These are phyloP conservation scores for Colletotrichum sublineola DNA, from an alignment of 2,329 filamentous ascomycete species.

Conservation along the genomic window DNA sequence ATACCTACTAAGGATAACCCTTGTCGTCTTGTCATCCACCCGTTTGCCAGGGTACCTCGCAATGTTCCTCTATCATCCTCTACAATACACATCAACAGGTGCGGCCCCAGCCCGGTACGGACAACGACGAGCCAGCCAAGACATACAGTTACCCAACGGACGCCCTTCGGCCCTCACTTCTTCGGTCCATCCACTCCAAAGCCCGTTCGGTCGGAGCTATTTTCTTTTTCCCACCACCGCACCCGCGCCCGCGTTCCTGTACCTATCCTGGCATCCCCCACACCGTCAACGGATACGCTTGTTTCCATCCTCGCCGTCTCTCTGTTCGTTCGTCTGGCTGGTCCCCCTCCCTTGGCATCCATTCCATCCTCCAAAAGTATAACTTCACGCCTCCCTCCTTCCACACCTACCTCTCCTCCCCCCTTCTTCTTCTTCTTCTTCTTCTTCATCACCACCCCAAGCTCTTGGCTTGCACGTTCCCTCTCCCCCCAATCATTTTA, in stretches of 20 bases:
- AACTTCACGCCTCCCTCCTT: slow-evolving; percentile 38
- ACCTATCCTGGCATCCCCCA: slow-evolving; percentile 20
- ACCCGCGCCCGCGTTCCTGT: slow-evolving; percentile 11
- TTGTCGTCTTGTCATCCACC: too few relatives aligned
- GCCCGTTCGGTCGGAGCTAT: slow-evolving; percentile 41
- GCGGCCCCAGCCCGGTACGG: slow-evolving; percentile 30
- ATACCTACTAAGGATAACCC: too few relatives aligned
- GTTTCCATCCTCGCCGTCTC: not conserved
- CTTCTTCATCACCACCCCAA: slow-evolving; percentile 38
- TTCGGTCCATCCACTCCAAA: slow-evolving; percentile 36
- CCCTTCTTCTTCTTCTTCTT: slow-evolving; percentile 20
- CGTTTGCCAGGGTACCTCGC: not conserved
- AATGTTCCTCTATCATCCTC: not conserved
- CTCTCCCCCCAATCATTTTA: slow-evolving; percentile 8
- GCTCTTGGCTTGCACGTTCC: slow-evolving; percentile 38
- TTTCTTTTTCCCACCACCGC: slow-evolving; percentile 31
- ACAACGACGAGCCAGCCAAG: slow-evolving; percentile 24
- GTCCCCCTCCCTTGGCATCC: slow-evolving; percentile 33
- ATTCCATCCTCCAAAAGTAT: slow-evolving; percentile 28
- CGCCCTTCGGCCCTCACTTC: slow-evolving; percentile 39
- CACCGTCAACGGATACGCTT: not conserved
- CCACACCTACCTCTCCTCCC: not conserved
- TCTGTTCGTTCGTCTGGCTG: not conserved
- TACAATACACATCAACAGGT: slow-evolving; percentile 8
- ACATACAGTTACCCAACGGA: slow-evolving; percentile 24